phyloP scores from a whole-genome alignment of 1,284 basidiomycete species.

The Puccinia triticina region DNA sequence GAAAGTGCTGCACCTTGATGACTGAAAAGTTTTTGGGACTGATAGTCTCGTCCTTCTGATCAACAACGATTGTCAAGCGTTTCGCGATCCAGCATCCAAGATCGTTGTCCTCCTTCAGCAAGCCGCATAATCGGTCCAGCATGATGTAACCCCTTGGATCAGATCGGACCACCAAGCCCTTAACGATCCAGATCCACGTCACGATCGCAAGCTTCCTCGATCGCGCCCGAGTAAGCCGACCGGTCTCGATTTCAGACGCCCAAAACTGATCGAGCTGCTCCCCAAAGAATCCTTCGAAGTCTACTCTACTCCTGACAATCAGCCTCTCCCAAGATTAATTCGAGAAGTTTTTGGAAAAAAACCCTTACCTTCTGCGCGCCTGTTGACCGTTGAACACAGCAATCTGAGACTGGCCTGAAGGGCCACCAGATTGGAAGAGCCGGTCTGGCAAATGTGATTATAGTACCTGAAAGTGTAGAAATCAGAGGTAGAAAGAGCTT shows the following conservation, averaged over 20 bases:
- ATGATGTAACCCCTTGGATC: conserved; percentile 68
- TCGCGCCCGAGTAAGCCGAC: conserved; percentile 60
- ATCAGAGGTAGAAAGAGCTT: conserved; percentile 32
- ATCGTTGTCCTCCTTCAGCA: conserved; percentile 65
- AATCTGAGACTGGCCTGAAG: conserved; percentile 42
- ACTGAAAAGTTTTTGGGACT: conserved; percentile 76
- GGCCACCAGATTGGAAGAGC: conserved; percentile 15
- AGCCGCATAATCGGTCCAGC: conserved; percentile 68
- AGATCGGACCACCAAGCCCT: conserved; percentile 75
- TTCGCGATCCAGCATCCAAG: conserved; percentile 73
- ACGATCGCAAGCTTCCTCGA: conserved; percentile 63
- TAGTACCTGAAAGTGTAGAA: conserved; percentile 44
- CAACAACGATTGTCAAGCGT: conserved; percentile 70
- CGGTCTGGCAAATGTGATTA: conserved; percentile 24
- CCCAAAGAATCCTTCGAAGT: conserved; percentile 51
- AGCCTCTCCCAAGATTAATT: conserved; percentile 57
- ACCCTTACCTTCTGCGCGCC: conserved; percentile 29
- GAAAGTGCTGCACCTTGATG: conserved; percentile 67
- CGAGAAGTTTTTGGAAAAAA: not conserved
- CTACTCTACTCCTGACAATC: conserved; percentile 64
- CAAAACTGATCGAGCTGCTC: conserved; percentile 54
- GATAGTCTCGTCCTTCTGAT: conserved; percentile 68
- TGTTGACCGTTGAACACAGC: conserved; percentile 47
- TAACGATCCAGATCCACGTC: conserved; percentile 75
- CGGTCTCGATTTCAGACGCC: conserved; percentile 62